These are phyloP conservation scores for Mallotus repandus DNA, from an alignment of 441 rosid species.

Conservation along the genomic window DNA sequence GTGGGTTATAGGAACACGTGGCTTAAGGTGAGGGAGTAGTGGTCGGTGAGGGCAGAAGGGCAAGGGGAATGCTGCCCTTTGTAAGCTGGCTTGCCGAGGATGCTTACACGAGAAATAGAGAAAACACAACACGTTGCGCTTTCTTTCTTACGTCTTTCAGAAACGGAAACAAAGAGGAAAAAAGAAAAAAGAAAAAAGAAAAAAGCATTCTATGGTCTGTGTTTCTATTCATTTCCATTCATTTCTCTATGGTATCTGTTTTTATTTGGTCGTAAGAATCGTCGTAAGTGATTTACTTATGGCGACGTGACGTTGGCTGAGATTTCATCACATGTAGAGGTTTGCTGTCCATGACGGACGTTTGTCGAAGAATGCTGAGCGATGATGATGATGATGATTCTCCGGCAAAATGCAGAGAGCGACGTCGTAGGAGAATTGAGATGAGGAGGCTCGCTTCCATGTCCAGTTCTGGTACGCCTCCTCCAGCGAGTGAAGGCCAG, in stretches of 20 bases:
- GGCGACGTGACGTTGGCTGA: not conserved
- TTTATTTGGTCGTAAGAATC: not conserved
- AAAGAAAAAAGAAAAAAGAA: not conserved
- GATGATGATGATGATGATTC: slow-evolving; percentile 43
- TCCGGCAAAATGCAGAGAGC: slow-evolving; percentile 59
- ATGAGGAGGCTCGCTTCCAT: slow-evolving; percentile 49
- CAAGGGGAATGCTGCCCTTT: not conserved
- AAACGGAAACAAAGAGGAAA: slow-evolving; percentile 4
- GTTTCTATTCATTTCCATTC: not conserved
- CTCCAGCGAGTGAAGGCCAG: slow-evolving; percentile 13
- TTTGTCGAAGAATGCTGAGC: slow-evolving; percentile 34
- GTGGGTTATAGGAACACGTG: slow-evolving; percentile 29
- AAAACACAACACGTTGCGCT: slow-evolving; percentile 31
- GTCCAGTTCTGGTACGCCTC: slow-evolving; percentile 12
- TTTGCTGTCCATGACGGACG: slow-evolving; percentile 37
- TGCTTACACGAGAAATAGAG: slow-evolving; percentile 20
- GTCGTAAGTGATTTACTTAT: not conserved
- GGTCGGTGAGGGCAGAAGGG: slow-evolving; percentile 20
- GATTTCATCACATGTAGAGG: not conserved
- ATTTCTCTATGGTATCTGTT: not conserved
- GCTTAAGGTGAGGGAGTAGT: not conserved
- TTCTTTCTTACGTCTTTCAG: slow-evolving; percentile 21
- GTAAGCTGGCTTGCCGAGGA: slow-evolving; percentile 18
- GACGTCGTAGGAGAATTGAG: slow-evolving; percentile 61
- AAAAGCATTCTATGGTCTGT: not conserved